phyloP scores from a whole-genome alignment of 2,329 filamentous ascomycete species.

The Aspergillus fumigatiaffinis region DNA sequence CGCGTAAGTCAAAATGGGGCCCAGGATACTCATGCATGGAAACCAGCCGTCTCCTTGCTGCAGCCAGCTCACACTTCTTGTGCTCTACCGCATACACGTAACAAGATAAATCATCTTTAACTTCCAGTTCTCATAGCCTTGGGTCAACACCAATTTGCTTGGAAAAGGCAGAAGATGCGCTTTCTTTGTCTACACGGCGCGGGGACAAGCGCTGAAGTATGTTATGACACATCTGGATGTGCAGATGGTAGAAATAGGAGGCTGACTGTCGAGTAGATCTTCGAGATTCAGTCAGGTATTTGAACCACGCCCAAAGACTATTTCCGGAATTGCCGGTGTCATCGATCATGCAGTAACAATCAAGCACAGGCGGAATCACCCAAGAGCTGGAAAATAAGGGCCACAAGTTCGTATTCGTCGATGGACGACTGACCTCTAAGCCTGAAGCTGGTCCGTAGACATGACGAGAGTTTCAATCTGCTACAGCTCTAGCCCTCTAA shows the following conservation, averaged over 20 bases:
- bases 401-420: constrained; percentile 27
- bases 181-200: constrained; percentile 33
- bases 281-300: constrained; percentile 31
- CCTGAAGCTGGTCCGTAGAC: constrained; percentile 23
- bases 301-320: background rate
- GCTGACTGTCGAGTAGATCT: constrained; percentile 20
- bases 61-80: background rate
- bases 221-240: background rate
- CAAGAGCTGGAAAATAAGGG: constrained; percentile 24
- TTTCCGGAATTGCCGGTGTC: background rate
- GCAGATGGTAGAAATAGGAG: background rate
- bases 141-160: background rate
- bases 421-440: constrained; percentile 22
- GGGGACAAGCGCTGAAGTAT: constrained; percentile 30
- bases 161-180: constrained; percentile 19
- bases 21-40: background rate
- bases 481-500: background rate
- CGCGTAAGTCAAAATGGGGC: background rate
- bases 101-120: background rate
- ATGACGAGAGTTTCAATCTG: background rate
- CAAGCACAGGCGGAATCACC: constrained; percentile 24
- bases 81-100: background rate
- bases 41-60: background rate
- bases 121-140: background rate
- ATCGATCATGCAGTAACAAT: constrained; percentile 5